Conservation (phyloP, 352 stramenopile genomes). For the Phytophthora aleatoria region DNA sequence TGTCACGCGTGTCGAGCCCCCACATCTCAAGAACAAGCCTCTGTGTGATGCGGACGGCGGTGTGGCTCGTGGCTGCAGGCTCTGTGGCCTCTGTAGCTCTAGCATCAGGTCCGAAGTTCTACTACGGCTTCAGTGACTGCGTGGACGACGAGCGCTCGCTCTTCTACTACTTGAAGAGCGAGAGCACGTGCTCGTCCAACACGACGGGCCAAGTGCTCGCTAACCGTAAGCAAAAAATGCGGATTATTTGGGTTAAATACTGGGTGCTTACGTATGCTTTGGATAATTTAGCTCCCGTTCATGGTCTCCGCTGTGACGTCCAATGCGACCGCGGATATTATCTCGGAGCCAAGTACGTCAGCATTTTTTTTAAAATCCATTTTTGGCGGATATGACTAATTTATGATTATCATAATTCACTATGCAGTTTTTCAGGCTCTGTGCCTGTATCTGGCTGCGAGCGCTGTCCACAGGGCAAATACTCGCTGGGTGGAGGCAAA, state of each 20-base stretch:
- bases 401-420: background rate
- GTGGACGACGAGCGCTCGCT: conserved; percentile 77
- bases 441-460: conserved; percentile 75
- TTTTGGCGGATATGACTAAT: background rate
- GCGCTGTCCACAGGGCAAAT: conserved; percentile 70
- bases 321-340: conserved; percentile 72
- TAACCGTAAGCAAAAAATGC: conserved; percentile 43
- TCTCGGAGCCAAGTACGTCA: conserved; percentile 77
- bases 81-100: conserved; percentile 1
- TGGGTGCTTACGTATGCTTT: conserved; percentile 1
- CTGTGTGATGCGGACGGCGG: conserved; percentile 14
- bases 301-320: conserved; percentile 71
- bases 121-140: conserved; percentile 84
- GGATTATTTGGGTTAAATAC: background rate
- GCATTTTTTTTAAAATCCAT: background rate
- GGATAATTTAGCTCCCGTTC: conserved; percentile 56
- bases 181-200: conserved; percentile 52
- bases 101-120: conserved; percentile 30
- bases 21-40: conserved; percentile 26
- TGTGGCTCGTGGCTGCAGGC: conserved; percentile 6
- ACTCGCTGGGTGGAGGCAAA: conserved; percentile 76
- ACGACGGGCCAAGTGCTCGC: conserved; percentile 40
- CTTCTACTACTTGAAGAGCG: conserved; percentile 70
- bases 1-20: conserved; percentile 16
- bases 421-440: conserved; percentile 56